These are phyloP conservation scores for Gossypium mustelinum DNA, from an alignment of 345 rosid species.

Conservation along the genomic window DNA sequence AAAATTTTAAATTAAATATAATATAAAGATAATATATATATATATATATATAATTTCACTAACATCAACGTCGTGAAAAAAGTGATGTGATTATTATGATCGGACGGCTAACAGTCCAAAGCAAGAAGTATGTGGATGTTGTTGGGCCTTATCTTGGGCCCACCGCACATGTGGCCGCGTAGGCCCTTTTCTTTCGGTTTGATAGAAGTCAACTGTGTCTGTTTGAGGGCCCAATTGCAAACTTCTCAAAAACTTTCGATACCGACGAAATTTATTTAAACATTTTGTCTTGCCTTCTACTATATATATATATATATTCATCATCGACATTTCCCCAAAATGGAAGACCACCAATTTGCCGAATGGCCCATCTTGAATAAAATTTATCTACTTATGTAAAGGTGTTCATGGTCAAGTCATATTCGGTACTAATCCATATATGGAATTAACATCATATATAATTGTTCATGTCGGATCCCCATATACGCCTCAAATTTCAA, in stretches of 20 bases:
- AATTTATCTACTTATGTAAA: not conserved
- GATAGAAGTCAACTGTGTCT: not conserved
- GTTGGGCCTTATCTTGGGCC: not conserved
- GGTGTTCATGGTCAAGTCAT: too few species aligned
- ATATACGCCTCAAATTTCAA: too few species aligned
- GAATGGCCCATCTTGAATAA: not conserved
- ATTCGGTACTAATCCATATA: too few species aligned
- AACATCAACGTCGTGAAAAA: not conserved
- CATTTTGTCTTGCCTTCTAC: constrained; percentile 2
- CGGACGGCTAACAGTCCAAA: constrained; percentile 5
- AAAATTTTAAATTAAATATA: too few species aligned
- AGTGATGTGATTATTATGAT: not conserved
- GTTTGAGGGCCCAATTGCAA: not conserved
- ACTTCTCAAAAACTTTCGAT: not conserved
- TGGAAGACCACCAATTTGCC: not conserved
- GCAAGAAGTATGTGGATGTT: not conserved
- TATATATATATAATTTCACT: too few species aligned
- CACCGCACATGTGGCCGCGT: not conserved
- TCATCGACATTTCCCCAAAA: not conserved
- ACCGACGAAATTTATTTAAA: not conserved
- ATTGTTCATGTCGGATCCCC: too few species aligned
- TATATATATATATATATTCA: too few species aligned
- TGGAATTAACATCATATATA: too few species aligned
- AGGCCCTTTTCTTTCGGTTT: not conserved
- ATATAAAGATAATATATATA: too few species aligned